phyloP scores from a whole-genome alignment of 78 protist genomes.

The Pigoraptor vietnamica region DNA sequence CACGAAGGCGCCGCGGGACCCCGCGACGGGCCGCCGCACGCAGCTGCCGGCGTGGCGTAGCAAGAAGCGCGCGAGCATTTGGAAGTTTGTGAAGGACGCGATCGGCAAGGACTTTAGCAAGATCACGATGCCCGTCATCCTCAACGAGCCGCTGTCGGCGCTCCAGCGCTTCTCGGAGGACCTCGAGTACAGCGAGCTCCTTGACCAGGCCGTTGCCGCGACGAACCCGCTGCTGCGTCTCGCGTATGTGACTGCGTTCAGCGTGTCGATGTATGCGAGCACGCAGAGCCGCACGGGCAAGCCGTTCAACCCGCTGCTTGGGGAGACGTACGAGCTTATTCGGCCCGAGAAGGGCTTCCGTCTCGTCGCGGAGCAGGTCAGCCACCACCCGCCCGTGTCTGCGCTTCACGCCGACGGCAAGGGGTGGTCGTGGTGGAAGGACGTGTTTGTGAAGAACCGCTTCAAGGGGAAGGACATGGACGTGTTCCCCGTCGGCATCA shows the following conservation, averaged over 20 bases:
- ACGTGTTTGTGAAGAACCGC: not conserved
- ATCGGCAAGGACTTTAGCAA: constrained; percentile 17
- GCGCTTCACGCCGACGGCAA: constrained; percentile 22
- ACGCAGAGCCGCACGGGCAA: constrained; percentile 13
- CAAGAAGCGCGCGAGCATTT: not conserved
- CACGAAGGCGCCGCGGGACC: not conserved
- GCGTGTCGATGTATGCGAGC: not conserved
- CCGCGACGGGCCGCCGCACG: not conserved
- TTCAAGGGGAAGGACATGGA: constrained; percentile 5
- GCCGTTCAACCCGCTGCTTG: constrained; percentile 47
- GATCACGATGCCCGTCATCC: constrained; percentile 24
- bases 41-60: not conserved
- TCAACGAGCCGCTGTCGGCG: constrained; percentile 32
- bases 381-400: constrained; percentile 42
- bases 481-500: not conserved
- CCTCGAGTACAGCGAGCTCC: constrained; percentile 15
- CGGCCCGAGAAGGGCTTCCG: not conserved
- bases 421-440: constrained; percentile 1
- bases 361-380: not conserved
- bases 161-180: constrained; percentile 30
- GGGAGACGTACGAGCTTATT: constrained; percentile 32
- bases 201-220: constrained; percentile 11
- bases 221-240: not conserved
- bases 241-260: not conserved
- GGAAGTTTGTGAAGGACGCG: not conserved